phyloP scores from a whole-genome alignment of 2,329 filamentous ascomycete genomes.

The Colletotrichum echinochloae region DNA sequence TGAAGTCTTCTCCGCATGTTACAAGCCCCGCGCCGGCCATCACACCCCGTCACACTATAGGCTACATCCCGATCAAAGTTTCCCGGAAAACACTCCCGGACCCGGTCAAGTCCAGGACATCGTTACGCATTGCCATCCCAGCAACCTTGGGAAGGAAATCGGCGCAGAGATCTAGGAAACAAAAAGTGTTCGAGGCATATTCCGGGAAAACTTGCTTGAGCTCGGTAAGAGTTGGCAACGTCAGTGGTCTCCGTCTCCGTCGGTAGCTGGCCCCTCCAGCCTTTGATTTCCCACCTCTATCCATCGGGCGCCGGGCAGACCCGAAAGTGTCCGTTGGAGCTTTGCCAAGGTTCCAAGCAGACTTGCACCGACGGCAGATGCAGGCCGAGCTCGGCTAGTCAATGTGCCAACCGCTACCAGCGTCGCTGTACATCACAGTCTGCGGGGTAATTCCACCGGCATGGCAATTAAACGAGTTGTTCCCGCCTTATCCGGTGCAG shows the following conservation, averaged over 20 bases:
- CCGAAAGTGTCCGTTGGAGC: background rate
- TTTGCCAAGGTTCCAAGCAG: background rate
- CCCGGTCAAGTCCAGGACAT: too few relatives aligned
- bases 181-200: too few relatives aligned
- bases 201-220: too few relatives aligned
- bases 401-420: background rate
- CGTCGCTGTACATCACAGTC: background rate
- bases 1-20: too few relatives aligned
- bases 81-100: too few relatives aligned
- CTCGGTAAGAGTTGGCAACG: background rate
- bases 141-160: too few relatives aligned
- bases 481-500: background rate
- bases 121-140: too few relatives aligned
- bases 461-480: background rate
- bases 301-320: too few relatives aligned
- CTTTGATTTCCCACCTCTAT: background rate
- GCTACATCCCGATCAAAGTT: too few relatives aligned
- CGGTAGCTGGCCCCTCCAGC: background rate
- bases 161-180: too few relatives aligned
- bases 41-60: too few relatives aligned
- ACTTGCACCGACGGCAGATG: background rate
- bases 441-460: conserved; percentile 8
- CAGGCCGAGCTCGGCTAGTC: background rate
- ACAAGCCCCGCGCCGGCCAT: too few relatives aligned
- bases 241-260: background rate